Conservation (phyloP, 106 monocot species). For the Narthecium ossifragum region DNA sequence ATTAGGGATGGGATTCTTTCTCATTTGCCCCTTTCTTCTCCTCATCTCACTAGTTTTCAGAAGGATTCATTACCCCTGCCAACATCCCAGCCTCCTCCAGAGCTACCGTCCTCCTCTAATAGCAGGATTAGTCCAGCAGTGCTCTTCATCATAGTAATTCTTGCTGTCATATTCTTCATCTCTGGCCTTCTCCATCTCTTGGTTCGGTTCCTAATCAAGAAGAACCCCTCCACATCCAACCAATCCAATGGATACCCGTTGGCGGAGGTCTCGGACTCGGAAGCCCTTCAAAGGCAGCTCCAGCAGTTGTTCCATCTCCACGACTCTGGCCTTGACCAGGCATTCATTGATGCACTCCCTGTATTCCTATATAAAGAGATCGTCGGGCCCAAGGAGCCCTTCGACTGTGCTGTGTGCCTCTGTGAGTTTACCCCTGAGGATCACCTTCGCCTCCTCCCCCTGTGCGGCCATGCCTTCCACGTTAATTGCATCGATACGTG, state of each 20-base stretch:
- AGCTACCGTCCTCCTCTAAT: constrained; percentile 4
- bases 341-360: constrained; percentile 87
- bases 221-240: constrained; percentile 22
- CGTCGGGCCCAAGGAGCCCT: constrained; percentile 76
- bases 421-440: constrained; percentile 68
- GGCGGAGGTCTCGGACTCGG: constrained; percentile 21
- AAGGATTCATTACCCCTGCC: not conserved
- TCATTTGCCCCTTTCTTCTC: no score
- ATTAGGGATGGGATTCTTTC: not conserved
- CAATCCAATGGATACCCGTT: constrained; percentile 5
- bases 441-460: constrained; percentile 73
- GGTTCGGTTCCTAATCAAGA: constrained; percentile 61
- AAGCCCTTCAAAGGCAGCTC: constrained; percentile 77
- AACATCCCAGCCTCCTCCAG: not conserved
- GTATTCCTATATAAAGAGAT: constrained; percentile 84
- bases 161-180: constrained; percentile 86
- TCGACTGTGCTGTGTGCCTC: constrained; percentile 94
- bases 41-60: not conserved
- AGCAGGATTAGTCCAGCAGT: constrained; percentile 81
- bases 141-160: constrained; percentile 77
- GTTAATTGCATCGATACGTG: constrained; percentile 88
- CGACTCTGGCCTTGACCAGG: constrained; percentile 88
- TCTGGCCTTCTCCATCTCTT: constrained; percentile 87
- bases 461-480: constrained; percentile 93
- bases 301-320: constrained; percentile 96